Evolutionary conservation across 2,329 filamentous ascomycete species (phyloP), one percentile per base, ranked within the genome.

Genomic region (Colletotrichum limetticola): DNA sequence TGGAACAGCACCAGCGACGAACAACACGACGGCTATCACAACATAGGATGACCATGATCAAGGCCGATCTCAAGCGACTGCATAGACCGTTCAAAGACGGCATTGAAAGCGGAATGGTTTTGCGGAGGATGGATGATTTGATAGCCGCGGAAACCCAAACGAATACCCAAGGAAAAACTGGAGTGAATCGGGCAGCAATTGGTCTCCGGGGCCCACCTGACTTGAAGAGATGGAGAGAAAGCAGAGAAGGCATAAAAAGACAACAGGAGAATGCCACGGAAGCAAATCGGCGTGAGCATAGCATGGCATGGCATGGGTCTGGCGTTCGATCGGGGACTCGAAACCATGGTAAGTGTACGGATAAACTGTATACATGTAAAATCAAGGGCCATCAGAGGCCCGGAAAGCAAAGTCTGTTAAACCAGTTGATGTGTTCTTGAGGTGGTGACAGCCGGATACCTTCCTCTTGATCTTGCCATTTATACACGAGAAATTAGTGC

Each of bases 21-120:
- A 64, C 32, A 74, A 58, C 53, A 76, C 79, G 22, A 75, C 79
- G 22, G 79, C 79, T 19, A 80, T 83, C 53, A 75, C 80, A 28
- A 77, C 81, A 60, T 82, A 80, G 35, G 12, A 24, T 16, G 55
- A 32, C 32, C 14, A 14, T 16, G 52, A 14, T 7, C 16, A 3
- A 2, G 55, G 46, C 28, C 46, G 19, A 55, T 16, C 8, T 12
- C 53, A 63, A 59, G 66, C 59, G 59, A 53, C 59, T 32, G 24
- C 16, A 11, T 16, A 37, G 19, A 19, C 37, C 8, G 19, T n/a
- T 3, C 19, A 8, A 22, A 19, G 19, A 22, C 42, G 42, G 16
- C 42, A n/a, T 11, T 49, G 7, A 49, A n/a, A 22, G 19, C 42
- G 19, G 42, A 46, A 19, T 19, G 19, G 42, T 22, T 49, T 49